Evolutionary conservation across 2,329 filamentous ascomycete species (phyloP).

Genomic region (Penicillium sp.): DNA sequence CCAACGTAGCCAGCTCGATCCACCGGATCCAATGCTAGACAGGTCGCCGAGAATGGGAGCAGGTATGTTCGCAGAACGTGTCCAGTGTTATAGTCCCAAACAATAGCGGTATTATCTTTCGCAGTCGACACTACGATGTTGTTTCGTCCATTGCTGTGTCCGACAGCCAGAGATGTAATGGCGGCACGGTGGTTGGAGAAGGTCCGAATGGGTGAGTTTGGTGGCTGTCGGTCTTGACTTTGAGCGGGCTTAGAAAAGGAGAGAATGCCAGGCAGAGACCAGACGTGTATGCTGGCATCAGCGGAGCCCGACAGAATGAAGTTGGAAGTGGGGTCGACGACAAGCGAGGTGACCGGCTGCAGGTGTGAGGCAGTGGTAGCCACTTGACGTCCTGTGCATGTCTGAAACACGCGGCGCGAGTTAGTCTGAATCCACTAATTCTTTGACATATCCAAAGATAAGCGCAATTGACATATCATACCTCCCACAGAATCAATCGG

Average conservation of each 20-base stretch:
- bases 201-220: constrained; percentile 70
- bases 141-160: constrained; percentile 69
- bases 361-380: constrained; percentile 46
- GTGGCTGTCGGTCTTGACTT: constrained; percentile 40
- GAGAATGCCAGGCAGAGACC: constrained; percentile 77
- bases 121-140: constrained; percentile 84
- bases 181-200: constrained; percentile 68
- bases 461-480: constrained; percentile 43
- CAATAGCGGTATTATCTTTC: constrained; percentile 81
- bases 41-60: constrained; percentile 71
- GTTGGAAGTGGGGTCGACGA: constrained; percentile 63
- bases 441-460: constrained; percentile 1
- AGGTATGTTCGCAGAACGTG: constrained; percentile 77
- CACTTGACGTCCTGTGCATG: constrained; percentile 46
- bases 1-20: constrained; percentile 80
- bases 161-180: constrained; percentile 53
- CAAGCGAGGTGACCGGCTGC: constrained; percentile 68
- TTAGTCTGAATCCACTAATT: neutral
- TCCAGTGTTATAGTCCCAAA: constrained; percentile 89
- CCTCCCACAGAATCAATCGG: constrained; percentile 90
- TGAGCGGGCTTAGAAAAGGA: constrained; percentile 53
- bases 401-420: constrained; percentile 27
- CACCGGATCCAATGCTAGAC: constrained; percentile 75
- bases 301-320: constrained; percentile 49
- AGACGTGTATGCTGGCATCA: constrained; percentile 90